Evolutionary conservation across 352 stramenopile species (phyloP).

Genomic region (Achlya hypogyna): DNA sequence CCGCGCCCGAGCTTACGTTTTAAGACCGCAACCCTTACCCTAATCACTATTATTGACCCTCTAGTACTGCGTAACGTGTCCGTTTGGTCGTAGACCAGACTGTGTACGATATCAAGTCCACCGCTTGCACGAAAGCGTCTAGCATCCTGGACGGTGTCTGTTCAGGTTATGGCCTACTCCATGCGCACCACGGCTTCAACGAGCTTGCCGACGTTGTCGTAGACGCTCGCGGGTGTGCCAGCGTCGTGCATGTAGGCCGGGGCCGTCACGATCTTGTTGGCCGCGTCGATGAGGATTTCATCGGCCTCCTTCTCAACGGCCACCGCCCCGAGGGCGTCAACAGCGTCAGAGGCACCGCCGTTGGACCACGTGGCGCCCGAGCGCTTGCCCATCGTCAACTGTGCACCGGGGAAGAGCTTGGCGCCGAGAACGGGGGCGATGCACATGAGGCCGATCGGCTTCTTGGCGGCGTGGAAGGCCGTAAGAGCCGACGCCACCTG

Average conservation of each 20-base stretch:
- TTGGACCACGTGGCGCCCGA: slow-evolving; percentile 23
- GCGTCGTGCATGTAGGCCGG: slow-evolving; percentile 29
- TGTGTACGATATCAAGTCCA: too few species aligned
- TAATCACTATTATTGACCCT: too few species aligned
- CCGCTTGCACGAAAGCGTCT: background rate
- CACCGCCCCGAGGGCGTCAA: slow-evolving; percentile 24
- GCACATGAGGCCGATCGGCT: slow-evolving; percentile 31
- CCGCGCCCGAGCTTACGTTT: background rate
- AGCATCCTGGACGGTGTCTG: background rate
- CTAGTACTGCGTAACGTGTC: too few species aligned
- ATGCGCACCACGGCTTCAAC: slow-evolving; percentile 23
- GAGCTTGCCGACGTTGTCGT: slow-evolving; percentile 26
- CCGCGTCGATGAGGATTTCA: slow-evolving; percentile 3
- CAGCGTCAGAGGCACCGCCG: slow-evolving; percentile 22
- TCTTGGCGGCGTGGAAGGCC: slow-evolving; percentile 25
- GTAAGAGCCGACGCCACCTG: slow-evolving; percentile 22
- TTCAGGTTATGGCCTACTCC: background rate
- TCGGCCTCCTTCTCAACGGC: slow-evolving; percentile 23
- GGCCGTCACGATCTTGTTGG: slow-evolving; percentile 27
- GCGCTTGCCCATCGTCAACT: slow-evolving; percentile 26
- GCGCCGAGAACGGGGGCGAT: slow-evolving; percentile 28
- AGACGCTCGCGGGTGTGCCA: slow-evolving; percentile 21
- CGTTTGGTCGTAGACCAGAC: background rate
- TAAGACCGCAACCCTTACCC: too few species aligned
- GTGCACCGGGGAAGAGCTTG: slow-evolving; percentile 24